Percentiles rank a stretch among this genome's conserved stretches.
Evolutionary conservation across 2,329 filamentous ascomycete species (phyloP).

Genomic region (Hymenoscyphus fructigenus): DNA sequence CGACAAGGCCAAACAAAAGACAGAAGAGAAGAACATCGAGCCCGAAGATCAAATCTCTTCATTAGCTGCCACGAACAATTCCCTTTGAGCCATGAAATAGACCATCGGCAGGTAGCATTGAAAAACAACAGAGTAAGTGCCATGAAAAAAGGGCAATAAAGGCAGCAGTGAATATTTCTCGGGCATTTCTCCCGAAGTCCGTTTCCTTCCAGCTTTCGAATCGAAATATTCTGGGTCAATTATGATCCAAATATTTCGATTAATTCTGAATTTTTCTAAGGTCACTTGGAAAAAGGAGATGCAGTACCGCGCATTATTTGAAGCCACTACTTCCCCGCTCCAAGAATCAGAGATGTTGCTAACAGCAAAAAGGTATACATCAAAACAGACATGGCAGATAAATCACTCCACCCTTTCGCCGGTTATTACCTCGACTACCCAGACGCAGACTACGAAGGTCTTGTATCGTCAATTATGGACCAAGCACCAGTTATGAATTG

Average conservation of each 20-base stretch:
- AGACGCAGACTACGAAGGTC: conserved; percentile 43
- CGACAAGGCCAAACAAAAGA: conserved; percentile 50
- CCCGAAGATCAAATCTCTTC: conserved; percentile 48
- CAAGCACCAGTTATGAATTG: conserved; percentile 64
- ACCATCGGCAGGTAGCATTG: conserved; percentile 46
- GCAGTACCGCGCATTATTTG: too few relatives aligned
- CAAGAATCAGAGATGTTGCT: background rate
- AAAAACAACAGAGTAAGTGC: conserved; percentile 43
- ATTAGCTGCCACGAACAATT: conserved; percentile 47
- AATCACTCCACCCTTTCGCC: conserved; percentile 51
- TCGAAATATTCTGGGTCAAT: too few relatives aligned
- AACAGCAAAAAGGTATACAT: conserved; percentile 44
- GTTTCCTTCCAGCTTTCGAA: too few relatives aligned
- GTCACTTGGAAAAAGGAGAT: too few relatives aligned
- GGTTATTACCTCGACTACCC: conserved; percentile 59
- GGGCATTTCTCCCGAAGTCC: too few relatives aligned
- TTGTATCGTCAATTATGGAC: conserved; percentile 51
- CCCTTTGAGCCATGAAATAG: conserved; percentile 43
- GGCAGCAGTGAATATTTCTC: too few relatives aligned
- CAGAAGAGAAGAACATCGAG: conserved; percentile 49
- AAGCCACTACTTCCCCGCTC: too few relatives aligned
- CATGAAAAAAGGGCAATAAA: too few relatives aligned
- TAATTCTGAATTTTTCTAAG: too few relatives aligned
- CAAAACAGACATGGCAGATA: conserved; percentile 43
- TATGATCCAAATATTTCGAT: too few relatives aligned